Evolutionary conservation across 768 basidiomycete genomes (phyloP).

Genomic region (Coprinellus micaceus): DNA sequence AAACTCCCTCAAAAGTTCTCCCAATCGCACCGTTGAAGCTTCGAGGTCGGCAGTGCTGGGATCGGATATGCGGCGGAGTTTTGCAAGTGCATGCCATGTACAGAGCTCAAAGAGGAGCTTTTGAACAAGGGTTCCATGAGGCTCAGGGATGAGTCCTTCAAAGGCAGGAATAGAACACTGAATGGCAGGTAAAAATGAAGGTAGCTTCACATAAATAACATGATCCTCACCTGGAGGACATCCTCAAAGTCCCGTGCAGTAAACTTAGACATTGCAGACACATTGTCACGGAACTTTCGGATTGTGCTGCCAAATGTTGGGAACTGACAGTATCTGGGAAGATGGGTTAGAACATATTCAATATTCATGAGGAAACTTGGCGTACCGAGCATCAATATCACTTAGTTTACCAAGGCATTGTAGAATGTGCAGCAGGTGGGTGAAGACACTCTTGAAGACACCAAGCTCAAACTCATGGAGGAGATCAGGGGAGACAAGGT

Average conservation of each 20-base stretch:
- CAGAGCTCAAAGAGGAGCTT: conserved; percentile 25
- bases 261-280: conserved; percentile 31
- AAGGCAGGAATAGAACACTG: conserved; percentile 36
- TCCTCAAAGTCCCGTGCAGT: conserved; percentile 41
- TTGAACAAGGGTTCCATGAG: conserved; percentile 15
- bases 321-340: conserved; percentile 21
- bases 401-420: conserved; percentile 23
- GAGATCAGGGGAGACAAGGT: conserved; percentile 31
- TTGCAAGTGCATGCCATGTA: conserved; percentile 33
- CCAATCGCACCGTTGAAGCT: conserved; percentile 23
- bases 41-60: conserved; percentile 21
- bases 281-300: conserved; percentile 29
- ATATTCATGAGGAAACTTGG: background rate
- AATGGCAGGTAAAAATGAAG: background rate
- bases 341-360: conserved; percentile 29
- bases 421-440: conserved; percentile 32
- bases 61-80: conserved; percentile 28
- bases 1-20: conserved; percentile 30
- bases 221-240: conserved; percentile 32
- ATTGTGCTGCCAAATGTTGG: conserved; percentile 33
- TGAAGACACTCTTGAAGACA: conserved; percentile 32
- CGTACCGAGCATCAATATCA: no score
- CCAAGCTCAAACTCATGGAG: conserved; percentile 39
- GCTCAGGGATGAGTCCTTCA: conserved; percentile 30
- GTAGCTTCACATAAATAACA: background rate